Conservation (phyloP, 129 eudicot genomes). For the Ambrosia trifida region DNA sequence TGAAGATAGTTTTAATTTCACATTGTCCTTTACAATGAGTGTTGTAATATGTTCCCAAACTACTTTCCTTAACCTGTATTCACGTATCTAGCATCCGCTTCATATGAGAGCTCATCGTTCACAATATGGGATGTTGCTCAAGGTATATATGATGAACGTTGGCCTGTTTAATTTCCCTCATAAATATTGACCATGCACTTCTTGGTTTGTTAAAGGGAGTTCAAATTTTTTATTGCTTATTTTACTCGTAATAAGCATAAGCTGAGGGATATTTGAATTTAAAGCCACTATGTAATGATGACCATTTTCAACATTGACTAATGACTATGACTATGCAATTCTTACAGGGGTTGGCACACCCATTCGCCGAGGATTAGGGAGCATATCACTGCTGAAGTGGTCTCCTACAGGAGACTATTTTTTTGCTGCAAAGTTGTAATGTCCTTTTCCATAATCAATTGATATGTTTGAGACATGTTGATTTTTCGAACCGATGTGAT, state of each 20-base stretch:
- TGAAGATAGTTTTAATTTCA: conserved; percentile 11
- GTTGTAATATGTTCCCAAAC: neutral
- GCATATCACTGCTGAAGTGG: conserved; percentile 90
- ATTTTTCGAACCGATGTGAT: neutral
- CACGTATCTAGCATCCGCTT: conserved; percentile 93
- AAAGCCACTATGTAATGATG: conserved; percentile 6
- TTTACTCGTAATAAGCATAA: conserved; percentile 12
- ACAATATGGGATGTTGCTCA: conserved; percentile 96
- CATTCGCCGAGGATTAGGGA: conserved; percentile 95
- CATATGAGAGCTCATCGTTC: conserved; percentile 86
- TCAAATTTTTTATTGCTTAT: conserved; percentile 2
- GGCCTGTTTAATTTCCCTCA: neutral
- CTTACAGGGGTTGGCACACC: conserved; percentile 82
- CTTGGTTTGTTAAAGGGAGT: conserved; percentile 4
- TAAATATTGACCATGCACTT: too few species aligned
- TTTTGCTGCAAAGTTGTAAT: conserved; percentile 91
- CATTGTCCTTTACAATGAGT: neutral
- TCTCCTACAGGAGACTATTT: conserved; percentile 97
- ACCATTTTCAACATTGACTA: conserved; percentile 4
- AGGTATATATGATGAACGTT: conserved; percentile 48
- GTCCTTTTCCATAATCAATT: conserved; percentile 24
- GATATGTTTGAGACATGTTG: conserved; percentile 13
- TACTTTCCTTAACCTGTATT: conserved; percentile 54
- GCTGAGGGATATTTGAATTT: neutral
- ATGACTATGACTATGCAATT: conserved; percentile 3